phyloP scores from a whole-genome alignment of 768 basidiomycete genomes.

The Tulasnella sp. region DNA sequence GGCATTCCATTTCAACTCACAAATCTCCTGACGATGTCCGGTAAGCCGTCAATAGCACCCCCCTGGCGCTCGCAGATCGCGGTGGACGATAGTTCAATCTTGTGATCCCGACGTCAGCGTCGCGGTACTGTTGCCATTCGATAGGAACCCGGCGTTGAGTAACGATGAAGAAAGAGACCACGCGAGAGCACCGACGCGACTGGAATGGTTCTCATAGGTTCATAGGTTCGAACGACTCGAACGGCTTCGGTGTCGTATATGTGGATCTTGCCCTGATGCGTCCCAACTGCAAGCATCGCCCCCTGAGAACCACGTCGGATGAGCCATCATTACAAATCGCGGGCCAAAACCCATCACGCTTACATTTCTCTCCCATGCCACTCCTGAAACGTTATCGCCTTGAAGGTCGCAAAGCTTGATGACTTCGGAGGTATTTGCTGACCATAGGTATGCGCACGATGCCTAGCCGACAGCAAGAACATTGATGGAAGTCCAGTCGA shows the following conservation, averaged over 20 bases:
- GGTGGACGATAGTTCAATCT: conserved; percentile 83
- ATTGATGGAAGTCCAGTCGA: conserved; percentile 95
- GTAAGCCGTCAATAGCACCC: conserved; percentile 63
- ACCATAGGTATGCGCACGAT: conserved; percentile 93
- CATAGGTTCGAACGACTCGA: conserved; percentile 62
- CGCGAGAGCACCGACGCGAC: conserved; percentile 87
- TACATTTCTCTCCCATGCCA: conserved; percentile 85
- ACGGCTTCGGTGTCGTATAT: conserved; percentile 87
- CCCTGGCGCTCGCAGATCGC: conserved; percentile 74
- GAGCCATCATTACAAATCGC: neutral
- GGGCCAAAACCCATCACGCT: conserved; percentile 21
- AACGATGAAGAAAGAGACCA: conserved; percentile 54
- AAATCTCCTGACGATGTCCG: conserved; percentile 88
- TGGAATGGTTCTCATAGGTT: conserved; percentile 83
- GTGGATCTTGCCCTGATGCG: conserved; percentile 77
- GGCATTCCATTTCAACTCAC: conserved; percentile 86
- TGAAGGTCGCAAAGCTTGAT: conserved; percentile 81
- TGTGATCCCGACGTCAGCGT: conserved; percentile 85
- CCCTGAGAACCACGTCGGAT: conserved; percentile 38
- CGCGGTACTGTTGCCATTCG: conserved; percentile 34
- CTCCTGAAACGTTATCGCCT: conserved; percentile 69
- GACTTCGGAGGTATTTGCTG: conserved; percentile 85
- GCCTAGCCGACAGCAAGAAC: conserved; percentile 90
- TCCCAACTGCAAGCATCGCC: conserved; percentile 85
- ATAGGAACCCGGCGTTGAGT: neutral